Percentiles rank a stretch among this genome's conserved stretches.
These are phyloP conservation scores for Fraxinus cuspidata DNA, from an alignment of 257 asterid species.

Conservation along the genomic window DNA sequence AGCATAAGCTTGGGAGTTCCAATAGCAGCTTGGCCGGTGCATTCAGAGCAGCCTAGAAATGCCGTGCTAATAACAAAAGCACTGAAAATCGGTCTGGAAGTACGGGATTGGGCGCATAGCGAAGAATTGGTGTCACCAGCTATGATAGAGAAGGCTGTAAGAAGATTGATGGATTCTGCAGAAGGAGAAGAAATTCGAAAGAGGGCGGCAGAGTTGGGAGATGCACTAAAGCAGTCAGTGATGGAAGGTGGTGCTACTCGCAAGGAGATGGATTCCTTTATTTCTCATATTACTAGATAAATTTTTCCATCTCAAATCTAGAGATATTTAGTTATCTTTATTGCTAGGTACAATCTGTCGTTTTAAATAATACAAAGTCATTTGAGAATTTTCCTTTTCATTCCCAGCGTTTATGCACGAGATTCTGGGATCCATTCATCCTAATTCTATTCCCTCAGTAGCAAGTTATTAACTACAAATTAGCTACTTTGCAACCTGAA, in stretches of 20 bases:
- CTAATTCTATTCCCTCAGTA: too few species aligned
- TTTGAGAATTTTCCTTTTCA: too few species aligned
- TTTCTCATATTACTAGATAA: not conserved
- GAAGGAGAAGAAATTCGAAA: not conserved
- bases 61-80: not conserved
- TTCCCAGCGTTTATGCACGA: too few species aligned
- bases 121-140: not conserved
- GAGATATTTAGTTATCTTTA: not conserved
- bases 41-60: constrained; percentile 16
- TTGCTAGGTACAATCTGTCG: too few species aligned
- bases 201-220: not conserved
- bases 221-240: not conserved
- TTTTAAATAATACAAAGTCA: too few species aligned
- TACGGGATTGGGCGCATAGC: not conserved
- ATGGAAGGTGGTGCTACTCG: not conserved
- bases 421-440: too few species aligned
- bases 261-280: not conserved
- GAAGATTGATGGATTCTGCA: not conserved
- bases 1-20: constrained; percentile 19
- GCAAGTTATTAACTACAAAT: too few species aligned
- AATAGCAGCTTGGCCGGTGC: constrained; percentile 17
- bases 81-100: not conserved
- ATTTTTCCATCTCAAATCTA: not conserved
- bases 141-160: not conserved
- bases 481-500: too few species aligned